Evolutionary conservation across 371 early-diverging fungal species (phyloP), one percentile per base, ranked within the genome.

Genomic region (Mortierella sp.): DNA sequence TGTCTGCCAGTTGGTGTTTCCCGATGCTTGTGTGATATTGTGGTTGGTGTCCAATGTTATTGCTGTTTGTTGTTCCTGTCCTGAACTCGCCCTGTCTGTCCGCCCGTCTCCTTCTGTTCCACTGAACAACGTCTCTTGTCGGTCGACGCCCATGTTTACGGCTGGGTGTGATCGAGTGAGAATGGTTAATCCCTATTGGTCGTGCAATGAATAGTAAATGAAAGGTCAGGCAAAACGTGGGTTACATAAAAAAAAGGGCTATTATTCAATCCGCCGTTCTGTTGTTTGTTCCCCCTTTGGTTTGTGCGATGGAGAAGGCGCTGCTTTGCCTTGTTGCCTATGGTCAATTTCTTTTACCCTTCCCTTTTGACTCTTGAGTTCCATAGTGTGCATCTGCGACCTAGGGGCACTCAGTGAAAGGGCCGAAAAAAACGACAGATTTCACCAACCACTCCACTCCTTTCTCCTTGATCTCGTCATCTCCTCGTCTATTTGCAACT

Each of bases 151-250:
- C 34, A 16, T 31, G 14, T 59, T 50, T 50, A 50, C 13, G 31
- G 28, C 13, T 57, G 31, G 31, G 61, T 61, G 57, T 55, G 61
- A 61, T 61, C 61, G 19, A 61, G 34, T 54, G n/a, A 34, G 19
- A 16, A 31, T 10, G 71, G 31, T 71, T 54, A 72, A 16, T 72
- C 72, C 72, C 72, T 72, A 72, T 72, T 72, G 72, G 72, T 61
- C 34, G 14, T 10, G 48, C 31, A 59, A 57, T 6, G 11, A 61
- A 61, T 16, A 48, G 50, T 21, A 70, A 70, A 71, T 31, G 16
- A 61, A 26, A 31, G 59, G 31, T 31, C 61, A 61, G 19, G 5
- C 31, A 61, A 57, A 61, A 71, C 48, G 71, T 31, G 50, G 50
- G 50, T 40, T 28, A 50, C 31, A 50, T 14, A n/a, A 54, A 54